phyloP scores from a whole-genome alignment of 352 stramenopile genomes.

The Thalassiosira ordinaria region DNA sequence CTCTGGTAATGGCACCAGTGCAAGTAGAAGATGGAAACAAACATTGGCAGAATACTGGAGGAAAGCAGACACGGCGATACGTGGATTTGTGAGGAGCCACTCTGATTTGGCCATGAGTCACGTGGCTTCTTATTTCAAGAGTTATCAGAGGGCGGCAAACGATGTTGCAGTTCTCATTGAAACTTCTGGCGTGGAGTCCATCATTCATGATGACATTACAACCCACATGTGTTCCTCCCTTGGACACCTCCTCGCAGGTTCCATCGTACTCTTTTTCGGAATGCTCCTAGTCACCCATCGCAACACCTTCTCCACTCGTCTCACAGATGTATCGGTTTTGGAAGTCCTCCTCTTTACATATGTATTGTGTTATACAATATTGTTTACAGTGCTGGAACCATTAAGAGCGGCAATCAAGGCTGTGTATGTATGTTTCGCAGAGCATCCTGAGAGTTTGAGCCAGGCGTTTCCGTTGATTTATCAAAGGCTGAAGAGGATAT shows the following conservation, averaged over 20 bases:
- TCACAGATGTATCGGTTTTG: conserved; percentile 54
- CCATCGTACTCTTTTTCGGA: conserved; percentile 73
- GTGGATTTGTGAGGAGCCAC: conserved; percentile 74
- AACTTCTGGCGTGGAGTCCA: conserved; percentile 75
- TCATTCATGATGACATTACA: conserved; percentile 84
- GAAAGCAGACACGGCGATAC: conserved; percentile 39
- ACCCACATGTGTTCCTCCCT: conserved; percentile 78
- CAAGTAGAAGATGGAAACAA: conserved; percentile 43
- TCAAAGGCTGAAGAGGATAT: conserved; percentile 77
- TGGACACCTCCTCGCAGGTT: conserved; percentile 59
- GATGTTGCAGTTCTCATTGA: conserved; percentile 81
- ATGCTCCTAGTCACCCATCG: conserved; percentile 64
- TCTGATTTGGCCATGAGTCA: conserved; percentile 83
- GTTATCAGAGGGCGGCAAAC: conserved; percentile 73
- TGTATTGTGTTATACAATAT: conserved; percentile 76
- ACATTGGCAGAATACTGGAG: conserved; percentile 38
- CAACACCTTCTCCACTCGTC: conserved; percentile 33
- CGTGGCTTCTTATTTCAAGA: conserved; percentile 80
- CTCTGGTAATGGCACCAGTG: no score
- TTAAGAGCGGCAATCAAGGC: conserved; percentile 80
- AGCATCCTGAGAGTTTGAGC: conserved; percentile 77
- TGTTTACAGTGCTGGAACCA: conserved; percentile 83
- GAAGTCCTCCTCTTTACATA: conserved; percentile 76
- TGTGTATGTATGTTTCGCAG: conserved; percentile 82
- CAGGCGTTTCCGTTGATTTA: conserved; percentile 81